Base-by-base conservation (phyloP, 2,329 filamentous ascomycete species). In the Claviceps africana region DNA sequence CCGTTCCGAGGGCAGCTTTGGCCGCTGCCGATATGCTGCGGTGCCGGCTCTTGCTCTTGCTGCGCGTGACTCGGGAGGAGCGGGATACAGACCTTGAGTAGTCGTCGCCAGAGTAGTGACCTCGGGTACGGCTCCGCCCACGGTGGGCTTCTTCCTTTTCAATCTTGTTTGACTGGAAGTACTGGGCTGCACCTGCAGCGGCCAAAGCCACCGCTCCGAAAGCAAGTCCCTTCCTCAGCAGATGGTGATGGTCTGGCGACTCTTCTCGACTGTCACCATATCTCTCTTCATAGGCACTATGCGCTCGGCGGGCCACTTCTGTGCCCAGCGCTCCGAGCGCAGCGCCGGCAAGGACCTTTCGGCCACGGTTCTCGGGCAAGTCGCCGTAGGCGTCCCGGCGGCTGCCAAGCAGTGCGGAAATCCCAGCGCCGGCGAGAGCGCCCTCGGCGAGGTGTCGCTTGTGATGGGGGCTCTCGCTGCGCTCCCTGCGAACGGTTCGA, bases 141-240 rank as follows among this genome's bases (percentile, higher is more conserved):
- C 81, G 76, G 31, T 56, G 67, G 15, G 72, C 64, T 58, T 83
- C 79, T 56, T 82, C 80, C 60, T 76, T 79, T 45, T 82, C 77
- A 45, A 76, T 64, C 60, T 79, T 81, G 64, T 72, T 77, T 58
- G 75, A 73, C 56, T 82, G 75, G 61, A 78, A 76, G 60, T 82
- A 82, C 61, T 83, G 82, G 56, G 79, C 74, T 5, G 80, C 80
- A n/a, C 80, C 81, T 3, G 80, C 79, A 21, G 81, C 77, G 8
- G 80, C 81, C 25, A 83, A 70, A 17, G 79, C 80, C 22, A 81
- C 79, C 10, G 79, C 80, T 9, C 81, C 81, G 43, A 83, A 71
- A 33, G 79, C 81, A 22, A 83, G 68, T 22, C 79, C 80, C 1
- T 78, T 81, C 63, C 81, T 81, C 51, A 83, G 67, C 48, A 73